Percentiles rank a stretch among this genome's conserved stretches.
Evolutionary conservation across 306 rosid species (phyloP).

Genomic region (Bauhinia variegata): DNA sequence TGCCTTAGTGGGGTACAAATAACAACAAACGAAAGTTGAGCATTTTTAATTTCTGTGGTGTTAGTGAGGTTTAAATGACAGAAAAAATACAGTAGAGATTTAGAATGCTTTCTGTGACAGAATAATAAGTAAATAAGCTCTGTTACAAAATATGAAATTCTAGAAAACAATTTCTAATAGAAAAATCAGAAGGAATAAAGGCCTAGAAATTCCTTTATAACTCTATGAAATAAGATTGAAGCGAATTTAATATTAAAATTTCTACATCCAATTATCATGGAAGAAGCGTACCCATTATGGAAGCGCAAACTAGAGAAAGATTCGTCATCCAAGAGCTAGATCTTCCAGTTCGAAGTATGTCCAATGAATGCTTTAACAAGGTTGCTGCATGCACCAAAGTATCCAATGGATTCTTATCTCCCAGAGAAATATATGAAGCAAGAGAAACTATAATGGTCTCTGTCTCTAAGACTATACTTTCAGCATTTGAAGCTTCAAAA

Average conservation of each 20-base stretch:
- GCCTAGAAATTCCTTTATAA: not conserved
- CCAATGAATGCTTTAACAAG: conserved; percentile 59
- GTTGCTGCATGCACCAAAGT: conserved; percentile 62
- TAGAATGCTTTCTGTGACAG: not conserved
- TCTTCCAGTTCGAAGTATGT: conserved; percentile 54
- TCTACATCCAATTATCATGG: conserved; percentile 19
- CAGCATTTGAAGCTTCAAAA: conserved; percentile 57
- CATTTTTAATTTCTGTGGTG: not conserved
- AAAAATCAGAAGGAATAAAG: not conserved
- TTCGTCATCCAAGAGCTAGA: conserved; percentile 58
- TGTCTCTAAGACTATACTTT: conserved; percentile 46
- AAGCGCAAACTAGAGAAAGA: conserved; percentile 69
- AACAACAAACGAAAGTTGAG: not conserved
- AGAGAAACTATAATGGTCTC: conserved; percentile 62
- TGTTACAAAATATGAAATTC: not conserved
- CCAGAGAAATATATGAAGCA: conserved; percentile 64
- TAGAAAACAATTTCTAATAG: not conserved
- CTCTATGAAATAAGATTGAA: conserved; percentile 2
- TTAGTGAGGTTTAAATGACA: not conserved
- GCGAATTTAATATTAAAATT: conserved; percentile 10
- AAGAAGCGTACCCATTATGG: conserved; percentile 65
- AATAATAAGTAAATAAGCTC: not conserved
- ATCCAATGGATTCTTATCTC: conserved; percentile 74
- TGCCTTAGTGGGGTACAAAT: not conserved
- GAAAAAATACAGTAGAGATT: not conserved